Evolutionary conservation across 2,329 filamentous ascomycete species (phyloP), one percentile per base, ranked within the genome.

Genomic region (Zasmidium angulare): DNA sequence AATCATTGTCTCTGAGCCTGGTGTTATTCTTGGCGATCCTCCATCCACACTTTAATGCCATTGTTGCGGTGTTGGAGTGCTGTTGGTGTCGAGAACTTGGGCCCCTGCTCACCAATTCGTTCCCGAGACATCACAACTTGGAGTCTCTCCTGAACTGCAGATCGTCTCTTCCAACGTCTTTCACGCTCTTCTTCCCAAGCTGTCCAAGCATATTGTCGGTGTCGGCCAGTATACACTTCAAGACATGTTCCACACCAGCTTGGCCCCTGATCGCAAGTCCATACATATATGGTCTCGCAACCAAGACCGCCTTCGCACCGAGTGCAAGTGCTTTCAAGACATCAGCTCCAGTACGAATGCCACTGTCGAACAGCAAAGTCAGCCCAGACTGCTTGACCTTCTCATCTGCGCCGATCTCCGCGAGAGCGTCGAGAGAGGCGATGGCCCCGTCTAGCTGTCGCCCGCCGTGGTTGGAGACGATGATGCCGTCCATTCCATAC

Each of bases 401-500:
- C 0, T 86, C 86, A 0, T 84, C 84, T 2, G 86, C 83, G 54
- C 84, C 84, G 56, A 89, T 86, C 63, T 86, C 81, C 0, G 84
- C 83, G 43, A 88, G 74, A 68, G 86, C 69, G 71, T 85, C 79
- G 43, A 84, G 69, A 47, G 77, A 80, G 7, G 77, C 78, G 24
- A 81, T 78, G 0, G 78, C 81, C 3, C 81, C 81, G 65, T 83
- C 81, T 14, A 81, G 70, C 63, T 83, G 81, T 47, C 81, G 71
- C 56, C 80, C 79, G 14, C 81, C 81, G 66, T 84, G 81, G 58
- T 84, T 84, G 6, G 76, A 79, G n/a, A 84, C 79, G 10, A 83
- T 76, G 53, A 84, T 81, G 0, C 81, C 82, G 50, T 81, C 74
- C 50, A 80, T 77, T 10, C 79, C 81, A 31, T 73, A 70, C 19